Percentiles rank a stretch among this genome's conserved stretches.
Conservation (phyloP, 768 basidiomycete species). For the Cantharellus anzutake region DNA sequence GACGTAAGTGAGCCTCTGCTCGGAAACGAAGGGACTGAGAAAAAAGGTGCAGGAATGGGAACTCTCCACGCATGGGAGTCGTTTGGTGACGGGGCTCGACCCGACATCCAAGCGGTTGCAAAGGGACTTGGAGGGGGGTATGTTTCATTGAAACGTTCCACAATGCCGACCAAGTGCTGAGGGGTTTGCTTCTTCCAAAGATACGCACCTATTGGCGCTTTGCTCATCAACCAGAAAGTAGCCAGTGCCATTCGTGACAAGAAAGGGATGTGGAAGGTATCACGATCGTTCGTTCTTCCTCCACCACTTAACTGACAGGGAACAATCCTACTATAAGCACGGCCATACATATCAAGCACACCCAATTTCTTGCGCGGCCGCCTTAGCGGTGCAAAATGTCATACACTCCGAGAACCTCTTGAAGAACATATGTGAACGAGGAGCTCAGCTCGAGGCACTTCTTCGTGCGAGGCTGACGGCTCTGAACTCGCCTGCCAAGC, state of each 20-base stretch:
- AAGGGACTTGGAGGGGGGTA: constrained; percentile 85
- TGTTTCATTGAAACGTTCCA: constrained; percentile 10
- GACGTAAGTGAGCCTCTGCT: constrained; percentile 33
- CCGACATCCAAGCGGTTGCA: constrained; percentile 76
- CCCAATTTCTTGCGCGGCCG: constrained; percentile 58
- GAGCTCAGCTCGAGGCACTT: constrained; percentile 35
- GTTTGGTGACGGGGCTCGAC: constrained; percentile 54
- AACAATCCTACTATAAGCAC: constrained; percentile 20
- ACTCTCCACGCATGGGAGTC: constrained; percentile 76
- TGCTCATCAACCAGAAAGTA: constrained; percentile 54
- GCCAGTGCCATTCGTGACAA: constrained; percentile 46
- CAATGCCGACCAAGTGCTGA: neutral
- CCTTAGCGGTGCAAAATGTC: constrained; percentile 63
- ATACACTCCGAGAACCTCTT: constrained; percentile 54
- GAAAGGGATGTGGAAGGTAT: constrained; percentile 46
- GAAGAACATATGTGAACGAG: constrained; percentile 38
- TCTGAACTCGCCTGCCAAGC: constrained; percentile 37
- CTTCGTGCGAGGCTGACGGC: constrained; percentile 35
- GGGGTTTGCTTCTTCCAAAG: constrained; percentile 18
- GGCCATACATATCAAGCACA: constrained; percentile 76
- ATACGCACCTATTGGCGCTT: constrained; percentile 66
- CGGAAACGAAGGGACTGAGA: neutral
- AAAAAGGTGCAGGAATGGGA: constrained; percentile 44
- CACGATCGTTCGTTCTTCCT: neutral
- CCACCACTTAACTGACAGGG: neutral